Evolutionary conservation across 257 asterid species (phyloP).

Genomic region (Lavandula angustifolia): DNA sequence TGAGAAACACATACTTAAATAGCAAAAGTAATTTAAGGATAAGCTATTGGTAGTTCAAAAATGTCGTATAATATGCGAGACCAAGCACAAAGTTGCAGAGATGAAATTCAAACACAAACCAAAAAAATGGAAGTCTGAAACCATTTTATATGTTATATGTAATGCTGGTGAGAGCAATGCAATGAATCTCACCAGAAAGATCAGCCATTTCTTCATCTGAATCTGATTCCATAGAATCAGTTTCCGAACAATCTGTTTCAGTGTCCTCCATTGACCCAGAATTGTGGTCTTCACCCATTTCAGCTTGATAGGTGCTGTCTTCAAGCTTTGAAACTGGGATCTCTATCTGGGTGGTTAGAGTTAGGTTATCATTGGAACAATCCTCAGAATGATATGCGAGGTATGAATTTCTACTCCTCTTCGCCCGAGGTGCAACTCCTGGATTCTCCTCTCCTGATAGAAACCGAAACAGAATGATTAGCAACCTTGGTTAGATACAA

Average conservation of each 20-base stretch:
- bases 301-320: constrained; percentile 46
- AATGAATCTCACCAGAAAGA: constrained; percentile 66
- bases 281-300: constrained; percentile 55
- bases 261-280: constrained; percentile 85
- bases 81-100: constrained; percentile 16
- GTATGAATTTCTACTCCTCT: constrained; percentile 58
- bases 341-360: constrained; percentile 47
- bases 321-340: constrained; percentile 55
- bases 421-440: constrained; percentile 46
- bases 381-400: constrained; percentile 51
- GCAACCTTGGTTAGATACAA: constrained; percentile 42
- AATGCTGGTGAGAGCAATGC: constrained; percentile 13
- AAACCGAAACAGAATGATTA: constrained; percentile 36
- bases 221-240: constrained; percentile 83
- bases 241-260: constrained; percentile 90
- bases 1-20: background rate
- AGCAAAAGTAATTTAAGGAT: background rate
- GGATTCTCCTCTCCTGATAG: constrained; percentile 64
- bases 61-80: constrained; percentile 18
- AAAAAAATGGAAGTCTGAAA: constrained; percentile 2
- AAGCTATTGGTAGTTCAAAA: constrained; percentile 10
- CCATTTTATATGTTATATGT: constrained; percentile 2
- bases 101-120: background rate
- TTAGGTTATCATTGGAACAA: constrained; percentile 46
- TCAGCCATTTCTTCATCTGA: constrained; percentile 70